Conservation (phyloP, 1,139 yeast species). For the Taphrina flavorubra region DNA sequence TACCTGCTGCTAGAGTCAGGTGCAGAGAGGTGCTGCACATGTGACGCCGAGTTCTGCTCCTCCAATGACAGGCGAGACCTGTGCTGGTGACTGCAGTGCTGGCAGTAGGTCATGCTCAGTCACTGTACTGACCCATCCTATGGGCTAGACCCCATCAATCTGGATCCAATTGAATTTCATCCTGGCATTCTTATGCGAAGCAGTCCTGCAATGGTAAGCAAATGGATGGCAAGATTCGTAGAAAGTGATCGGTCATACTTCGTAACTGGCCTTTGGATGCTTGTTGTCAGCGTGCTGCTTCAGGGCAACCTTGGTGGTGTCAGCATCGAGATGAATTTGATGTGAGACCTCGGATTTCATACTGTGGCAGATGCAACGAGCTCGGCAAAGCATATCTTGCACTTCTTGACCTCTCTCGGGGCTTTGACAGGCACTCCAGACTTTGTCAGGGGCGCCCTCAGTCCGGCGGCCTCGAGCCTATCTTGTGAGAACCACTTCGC, state of each 20-base stretch:
- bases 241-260: slow-evolving; percentile 7
- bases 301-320: slow-evolving; percentile 12
- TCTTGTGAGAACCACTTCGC: background rate
- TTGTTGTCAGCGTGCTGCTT: slow-evolving; percentile 38
- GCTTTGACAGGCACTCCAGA: slow-evolving; percentile 40
- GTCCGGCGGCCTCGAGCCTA: slow-evolving; percentile 37
- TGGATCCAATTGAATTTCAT: too few relatives aligned
- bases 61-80: too few relatives aligned
- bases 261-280: slow-evolving; percentile 36
- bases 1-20: too few relatives aligned
- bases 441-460: slow-evolving; percentile 32
- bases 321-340: background rate
- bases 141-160: too few relatives aligned
- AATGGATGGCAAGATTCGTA: background rate
- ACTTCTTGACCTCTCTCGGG: slow-evolving; percentile 36
- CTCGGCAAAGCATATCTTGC: slow-evolving; percentile 34
- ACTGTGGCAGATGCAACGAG: slow-evolving; percentile 32
- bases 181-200: slow-evolving; percentile 6
- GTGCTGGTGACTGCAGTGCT: too few relatives aligned
- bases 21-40: too few relatives aligned
- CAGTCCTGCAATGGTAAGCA: slow-evolving; percentile 13
- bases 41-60: too few relatives aligned
- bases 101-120: too few relatives aligned
- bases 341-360: background rate
- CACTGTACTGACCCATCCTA: too few relatives aligned